Evolutionary conservation across 163 green algal species (phyloP), one percentile per base, ranked within the genome.

Genomic region (Scenedesmus sp.): DNA sequence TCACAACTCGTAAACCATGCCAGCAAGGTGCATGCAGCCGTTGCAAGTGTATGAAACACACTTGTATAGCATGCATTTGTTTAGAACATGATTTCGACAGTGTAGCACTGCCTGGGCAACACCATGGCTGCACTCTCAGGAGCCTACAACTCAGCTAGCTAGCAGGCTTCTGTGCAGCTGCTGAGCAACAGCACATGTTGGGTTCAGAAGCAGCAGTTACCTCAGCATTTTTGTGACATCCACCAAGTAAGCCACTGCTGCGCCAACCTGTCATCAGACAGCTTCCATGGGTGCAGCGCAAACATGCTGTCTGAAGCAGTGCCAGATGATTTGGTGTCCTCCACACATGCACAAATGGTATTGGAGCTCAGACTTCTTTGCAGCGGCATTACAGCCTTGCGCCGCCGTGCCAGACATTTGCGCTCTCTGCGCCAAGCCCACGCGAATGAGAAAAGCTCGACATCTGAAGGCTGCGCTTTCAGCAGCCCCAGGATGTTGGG

Each of bases 401-500:
- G 16, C 12, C 16, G 53, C 53, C 53, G 12, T 24, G 12, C 53
- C 12, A 65, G 53, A 24, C 53, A 65, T 2, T 24, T 65, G 53
- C 53, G 53, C 16, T 26, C 53, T 65, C 13, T 24, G 16, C 53
- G 12, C 53, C 53, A 65, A 22, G 16, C 10, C 53, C 53, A 20
- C 13, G 13, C 53, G 24, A 2, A 65, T 65, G 53, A 65, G 53
- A 65, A 65, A 2, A 24, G 2, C 24, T 65, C 53, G 13, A 65
- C 53, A 65, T 65, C 53, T 65, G 53, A 22, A 9, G 13, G 53
- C 53, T 65, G 53, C 13, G 53, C 16, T 24, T 24, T 65, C 51
- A 86, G 30, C 46, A 86, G 43, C 9, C 44, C 80, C 42, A 86
- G 20, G 15, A 86, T 86, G 24, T 68, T 86, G 18, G 80, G 80